phyloP scores from a whole-genome alignment of 495 filamentous ascomycete species.

The Neurospora sp. region DNA sequence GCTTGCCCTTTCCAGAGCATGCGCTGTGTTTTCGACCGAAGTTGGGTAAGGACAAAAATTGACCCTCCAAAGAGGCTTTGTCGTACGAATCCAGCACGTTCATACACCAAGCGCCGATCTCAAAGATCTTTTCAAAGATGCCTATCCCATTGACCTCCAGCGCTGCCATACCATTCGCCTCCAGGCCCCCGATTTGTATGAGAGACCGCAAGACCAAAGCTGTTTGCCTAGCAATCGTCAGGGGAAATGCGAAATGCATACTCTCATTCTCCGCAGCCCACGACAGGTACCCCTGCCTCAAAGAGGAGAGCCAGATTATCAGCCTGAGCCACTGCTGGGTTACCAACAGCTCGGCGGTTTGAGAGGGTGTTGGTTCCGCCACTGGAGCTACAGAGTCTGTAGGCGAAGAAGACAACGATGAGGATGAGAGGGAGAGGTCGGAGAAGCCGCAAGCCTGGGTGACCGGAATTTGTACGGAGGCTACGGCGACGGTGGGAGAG shows the following conservation, averaged over 20 bases:
- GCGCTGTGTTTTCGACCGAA: neutral
- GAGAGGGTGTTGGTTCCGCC: constrained; percentile 7
- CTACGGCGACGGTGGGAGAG: constrained; percentile 25
- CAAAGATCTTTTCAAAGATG: constrained; percentile 47
- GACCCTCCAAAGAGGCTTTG: neutral
- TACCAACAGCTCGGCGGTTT: constrained; percentile 51
- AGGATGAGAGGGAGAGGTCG: neutral
- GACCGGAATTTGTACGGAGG: neutral
- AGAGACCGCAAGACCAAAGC: constrained; percentile 40
- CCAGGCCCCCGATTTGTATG: constrained; percentile 11
- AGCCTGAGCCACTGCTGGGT: constrained; percentile 54
- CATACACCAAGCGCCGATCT: constrained; percentile 42
- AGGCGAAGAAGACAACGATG: neutral
- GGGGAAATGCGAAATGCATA: constrained; percentile 47
- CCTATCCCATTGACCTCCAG: constrained; percentile 52
- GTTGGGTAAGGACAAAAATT: neutral
- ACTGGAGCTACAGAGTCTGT: neutral
- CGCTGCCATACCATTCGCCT: constrained; percentile 21
- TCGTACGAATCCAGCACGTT: constrained; percentile 35
- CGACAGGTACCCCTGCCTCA: constrained; percentile 42
- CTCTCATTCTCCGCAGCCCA: constrained; percentile 33
- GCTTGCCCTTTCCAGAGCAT: constrained; percentile 6
- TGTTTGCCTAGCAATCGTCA: constrained; percentile 43
- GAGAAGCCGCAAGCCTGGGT: neutral
- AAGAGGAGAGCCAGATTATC: constrained; percentile 52